Evolutionary conservation across 768 basidiomycete species (phyloP), one percentile per base, ranked within the genome.

Genomic region (Termitomyces sp.): DNA sequence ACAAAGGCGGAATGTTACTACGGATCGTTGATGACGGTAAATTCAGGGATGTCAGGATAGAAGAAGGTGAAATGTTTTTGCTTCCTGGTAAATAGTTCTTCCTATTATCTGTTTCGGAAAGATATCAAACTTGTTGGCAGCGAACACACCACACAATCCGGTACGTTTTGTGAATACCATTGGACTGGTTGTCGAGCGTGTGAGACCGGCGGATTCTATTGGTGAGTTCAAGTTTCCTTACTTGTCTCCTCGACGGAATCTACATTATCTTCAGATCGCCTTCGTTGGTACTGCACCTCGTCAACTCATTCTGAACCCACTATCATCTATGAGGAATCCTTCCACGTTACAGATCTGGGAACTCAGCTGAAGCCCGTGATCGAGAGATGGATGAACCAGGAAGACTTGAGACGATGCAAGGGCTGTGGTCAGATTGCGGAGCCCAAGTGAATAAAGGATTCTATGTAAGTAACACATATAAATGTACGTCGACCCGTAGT

Each of bases 61-160:
- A 86, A 61, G 94, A 99, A 71, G 95, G 95, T 48, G 94, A 94
- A 59, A 98, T 98, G 94, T 98, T 97, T 71, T 66, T 98, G 64
- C 77, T 98, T 24, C 96, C 96, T 50, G 90, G 96, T 92, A 61
- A 53, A 80, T 67, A 13, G 30, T 38, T 50, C 16, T 30, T n/a
- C 18, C 13, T 22, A 22, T 8, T 13, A 10, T 35, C 6, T 16
- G 43, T 54, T 54, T 18, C 32, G 33, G 33, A 33, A 24, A 7
- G 16, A 35, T 43, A 12, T 33, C 18, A 43, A 33, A 26, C 20
- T 20, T 20, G 4, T 35, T 9, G 22, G 6, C 24, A 96, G 96
- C 86, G 0, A 97, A 98, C 69, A 97, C 92, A 0, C 96, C 96
- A 0, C 96, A 99, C 72, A 97, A 96, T 66, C 96, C 96, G 6